Evolutionary conservation across 495 filamentous ascomycete genomes (phyloP).

Genomic region (Viridothelium virens): DNA sequence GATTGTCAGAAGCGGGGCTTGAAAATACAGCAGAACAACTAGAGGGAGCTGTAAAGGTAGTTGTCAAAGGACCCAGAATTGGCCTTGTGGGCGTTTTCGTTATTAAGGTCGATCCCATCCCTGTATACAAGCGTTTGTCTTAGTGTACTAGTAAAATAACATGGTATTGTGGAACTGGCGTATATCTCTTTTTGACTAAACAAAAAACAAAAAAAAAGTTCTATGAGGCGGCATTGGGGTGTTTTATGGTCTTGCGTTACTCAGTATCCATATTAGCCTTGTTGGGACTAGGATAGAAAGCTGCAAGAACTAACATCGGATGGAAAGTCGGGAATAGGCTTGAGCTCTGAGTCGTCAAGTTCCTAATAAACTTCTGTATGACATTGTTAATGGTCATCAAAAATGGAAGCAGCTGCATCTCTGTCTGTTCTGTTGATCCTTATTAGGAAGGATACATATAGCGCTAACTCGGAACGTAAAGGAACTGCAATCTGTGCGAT

Average conservation of each 20-base stretch:
- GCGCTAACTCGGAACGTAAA: too few species aligned
- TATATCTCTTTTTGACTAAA: background rate
- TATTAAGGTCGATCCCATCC: conserved; percentile 5
- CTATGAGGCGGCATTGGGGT: background rate
- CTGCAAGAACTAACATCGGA: background rate
- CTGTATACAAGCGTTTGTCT: background rate
- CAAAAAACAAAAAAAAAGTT: background rate
- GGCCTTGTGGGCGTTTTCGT: conserved; percentile 3
- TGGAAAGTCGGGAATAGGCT: background rate
- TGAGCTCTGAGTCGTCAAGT: background rate
- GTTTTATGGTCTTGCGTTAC: background rate
- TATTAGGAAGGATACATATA: too few species aligned
- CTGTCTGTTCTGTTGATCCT: too few species aligned
- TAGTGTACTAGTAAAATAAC: background rate
- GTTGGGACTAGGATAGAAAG: background rate
- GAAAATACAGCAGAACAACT: background rate
- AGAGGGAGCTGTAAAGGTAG: conserved; percentile 1
- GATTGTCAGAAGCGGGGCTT: background rate
- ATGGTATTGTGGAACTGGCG: background rate
- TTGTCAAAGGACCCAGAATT: conserved; percentile 1
- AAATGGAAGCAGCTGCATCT: too few species aligned
- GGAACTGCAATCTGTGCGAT: too few species aligned
- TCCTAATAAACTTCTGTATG: background rate
- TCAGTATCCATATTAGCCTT: background rate
- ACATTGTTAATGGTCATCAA: too few species aligned